phyloP scores from a whole-genome alignment of 768 basidiomycete genomes.

The Russula foetens region DNA sequence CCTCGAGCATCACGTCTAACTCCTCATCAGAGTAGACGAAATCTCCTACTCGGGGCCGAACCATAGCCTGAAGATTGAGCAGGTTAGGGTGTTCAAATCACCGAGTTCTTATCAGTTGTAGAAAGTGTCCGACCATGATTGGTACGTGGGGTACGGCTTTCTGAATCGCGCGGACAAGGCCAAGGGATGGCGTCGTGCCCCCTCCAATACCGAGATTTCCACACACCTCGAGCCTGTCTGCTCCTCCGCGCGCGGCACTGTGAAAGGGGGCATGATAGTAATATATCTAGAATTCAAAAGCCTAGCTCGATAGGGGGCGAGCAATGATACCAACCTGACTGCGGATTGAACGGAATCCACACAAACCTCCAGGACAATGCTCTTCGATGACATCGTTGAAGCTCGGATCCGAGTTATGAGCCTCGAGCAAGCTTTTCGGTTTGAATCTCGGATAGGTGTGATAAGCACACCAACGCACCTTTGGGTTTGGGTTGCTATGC shows the following conservation, averaged over 20 bases:
- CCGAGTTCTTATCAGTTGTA: background rate
- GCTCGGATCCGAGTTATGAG: conserved; percentile 44
- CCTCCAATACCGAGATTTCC: conserved; percentile 64
- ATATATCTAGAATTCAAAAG: no score
- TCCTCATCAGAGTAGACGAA: conserved; percentile 67
- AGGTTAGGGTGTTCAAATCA: background rate
- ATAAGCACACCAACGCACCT: no score
- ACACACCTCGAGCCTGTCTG: conserved; percentile 72
- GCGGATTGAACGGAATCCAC: conserved; percentile 15
- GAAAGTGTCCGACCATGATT: conserved; percentile 49
- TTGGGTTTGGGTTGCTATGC: no score
- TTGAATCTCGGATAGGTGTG: no score
- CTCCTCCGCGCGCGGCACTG: conserved; percentile 65
- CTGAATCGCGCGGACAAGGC: conserved; percentile 54
- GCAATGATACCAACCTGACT: background rate
- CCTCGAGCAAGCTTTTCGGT: no score
- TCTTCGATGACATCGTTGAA: background rate
- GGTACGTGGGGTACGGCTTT: conserved; percentile 41
- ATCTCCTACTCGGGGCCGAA: conserved; percentile 39
- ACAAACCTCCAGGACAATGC: conserved; percentile 10
- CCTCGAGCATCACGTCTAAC: conserved; percentile 64
- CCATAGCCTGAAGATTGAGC: background rate
- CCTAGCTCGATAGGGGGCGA: background rate
- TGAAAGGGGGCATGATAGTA: background rate
- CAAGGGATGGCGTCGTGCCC: conserved; percentile 77